Base-by-base conservation (phyloP, 75 land plant species). In the Pinus taeda region DNA sequence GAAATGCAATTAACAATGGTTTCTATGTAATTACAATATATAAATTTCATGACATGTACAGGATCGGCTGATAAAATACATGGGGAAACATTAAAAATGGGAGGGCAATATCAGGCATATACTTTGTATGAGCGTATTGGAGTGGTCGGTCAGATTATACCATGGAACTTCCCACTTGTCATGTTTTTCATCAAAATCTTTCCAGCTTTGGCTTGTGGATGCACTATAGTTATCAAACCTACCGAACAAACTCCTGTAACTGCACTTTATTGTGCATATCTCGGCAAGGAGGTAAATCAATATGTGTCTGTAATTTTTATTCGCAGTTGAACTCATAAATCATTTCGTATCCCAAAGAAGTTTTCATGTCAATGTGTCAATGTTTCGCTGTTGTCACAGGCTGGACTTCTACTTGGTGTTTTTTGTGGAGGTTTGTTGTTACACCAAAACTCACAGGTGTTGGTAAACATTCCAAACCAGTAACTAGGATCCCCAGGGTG, bases 201-300 rank as follows among this genome's bases (percentile, higher is more conserved):
- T 42, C 94, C 97, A 15, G 94, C 96, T 21, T 77, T 93, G 42
- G 94, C 94, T 17, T 83, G 89, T 60, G 96, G 96, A 4, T 88
- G 89, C 85, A 88, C 92, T 49, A 55, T 91, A 39, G 85, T 94
- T 18, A 45, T 94, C 17, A 94, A 94, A 75, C 90, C 97, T 12
- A 95, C 97, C 3, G 97, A 94, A 78, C 95, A 94, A 80, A 94
- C 92, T 18, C 97, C 97, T 1, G 62, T 94, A 29, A 86, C 91
- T 21, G 97, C 97, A 13, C 83, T 92, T 55, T 89, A 74, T 75
- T 80, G 75, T 62, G 93, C 92, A 1, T 83, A 87, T 66, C 83
- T 93, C 12, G 88, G 87, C 26, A 93, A 89, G 60, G 65, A 82
- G 90, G 96, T 93, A 7, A 39, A 12, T 49, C 55, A 49, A 8